These are phyloP conservation scores for Crucibulum laeve DNA, from an alignment of 768 basidiomycete species.

Conservation along the genomic window DNA sequence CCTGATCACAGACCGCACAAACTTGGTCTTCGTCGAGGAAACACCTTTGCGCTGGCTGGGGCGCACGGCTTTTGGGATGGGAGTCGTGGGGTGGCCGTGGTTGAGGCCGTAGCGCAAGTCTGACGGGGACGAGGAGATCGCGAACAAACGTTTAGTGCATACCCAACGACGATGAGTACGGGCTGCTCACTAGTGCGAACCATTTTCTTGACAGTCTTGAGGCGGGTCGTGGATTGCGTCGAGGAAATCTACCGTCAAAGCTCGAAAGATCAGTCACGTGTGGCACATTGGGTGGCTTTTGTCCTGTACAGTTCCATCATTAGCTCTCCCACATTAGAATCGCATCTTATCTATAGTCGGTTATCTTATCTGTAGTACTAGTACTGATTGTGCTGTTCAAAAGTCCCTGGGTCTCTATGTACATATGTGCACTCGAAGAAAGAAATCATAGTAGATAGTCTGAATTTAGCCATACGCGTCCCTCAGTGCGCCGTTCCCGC, in stretches of 20 bases:
- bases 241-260: slow-evolving; percentile 13
- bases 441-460: slow-evolving; percentile 12
- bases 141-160: background rate
- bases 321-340: slow-evolving; percentile 18
- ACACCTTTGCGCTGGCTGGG: slow-evolving; percentile 93
- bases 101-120: slow-evolving; percentile 84
- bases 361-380: slow-evolving; percentile 4
- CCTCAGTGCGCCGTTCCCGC: slow-evolving; percentile 31
- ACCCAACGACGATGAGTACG: background rate
- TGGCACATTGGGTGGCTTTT: slow-evolving; percentile 37
- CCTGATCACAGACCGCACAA: slow-evolving; percentile 89
- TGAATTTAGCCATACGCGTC: slow-evolving; percentile 8
- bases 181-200: slow-evolving; percentile 65
- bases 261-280: slow-evolving; percentile 29
- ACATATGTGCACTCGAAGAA: too few species aligned
- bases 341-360: slow-evolving; percentile 20
- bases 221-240: slow-evolving; percentile 28
- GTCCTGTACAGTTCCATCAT: slow-evolving; percentile 52
- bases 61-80: slow-evolving; percentile 67
- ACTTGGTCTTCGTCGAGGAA: slow-evolving; percentile 85
- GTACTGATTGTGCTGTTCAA: too few species aligned
- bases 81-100: slow-evolving; percentile 85
- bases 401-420: too few species aligned
- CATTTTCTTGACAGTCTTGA: slow-evolving; percentile 67
- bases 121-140: slow-evolving; percentile 21